These are phyloP conservation scores for Dipteronia dyeriana DNA, from an alignment of 345 rosid genomes.

Conservation along the genomic window DNA sequence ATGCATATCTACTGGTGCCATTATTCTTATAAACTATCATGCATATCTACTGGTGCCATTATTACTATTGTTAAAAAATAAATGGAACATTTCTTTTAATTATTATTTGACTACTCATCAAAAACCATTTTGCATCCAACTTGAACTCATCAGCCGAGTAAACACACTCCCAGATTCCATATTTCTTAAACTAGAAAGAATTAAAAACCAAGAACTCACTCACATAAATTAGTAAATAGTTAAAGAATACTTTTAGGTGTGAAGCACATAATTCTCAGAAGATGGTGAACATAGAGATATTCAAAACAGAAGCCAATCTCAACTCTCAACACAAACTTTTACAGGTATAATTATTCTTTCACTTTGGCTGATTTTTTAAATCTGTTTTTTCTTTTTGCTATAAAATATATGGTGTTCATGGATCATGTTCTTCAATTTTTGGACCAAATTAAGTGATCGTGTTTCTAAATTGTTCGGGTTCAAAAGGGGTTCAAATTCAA, in stretches of 20 bases:
- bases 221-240: too few relatives aligned
- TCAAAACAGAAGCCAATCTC: background rate
- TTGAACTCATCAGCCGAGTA: constrained; percentile 47
- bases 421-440: background rate
- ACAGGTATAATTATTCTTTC: background rate
- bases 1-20: too few relatives aligned
- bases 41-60: too few relatives aligned
- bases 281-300: background rate
- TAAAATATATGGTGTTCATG: background rate
- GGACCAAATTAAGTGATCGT: too few relatives aligned
- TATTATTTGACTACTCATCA: too few relatives aligned
- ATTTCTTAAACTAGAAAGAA: constrained; percentile 25
- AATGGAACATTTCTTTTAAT: too few relatives aligned
- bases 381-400: background rate
- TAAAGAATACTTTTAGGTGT: too few relatives aligned
- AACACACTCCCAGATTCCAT: constrained; percentile 79
- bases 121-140: constrained; percentile 66
- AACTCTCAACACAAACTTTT: background rate
- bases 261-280: too few relatives aligned
- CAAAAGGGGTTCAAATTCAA: too few relatives aligned
- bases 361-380: background rate
- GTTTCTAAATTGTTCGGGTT: background rate
- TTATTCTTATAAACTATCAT: too few relatives aligned
- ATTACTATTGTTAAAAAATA: too few relatives aligned
- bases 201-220: constrained; percentile 12